Conservation (phyloP, 192 early-diverging fungal genomes). For the Diversispora epigaea region DNA sequence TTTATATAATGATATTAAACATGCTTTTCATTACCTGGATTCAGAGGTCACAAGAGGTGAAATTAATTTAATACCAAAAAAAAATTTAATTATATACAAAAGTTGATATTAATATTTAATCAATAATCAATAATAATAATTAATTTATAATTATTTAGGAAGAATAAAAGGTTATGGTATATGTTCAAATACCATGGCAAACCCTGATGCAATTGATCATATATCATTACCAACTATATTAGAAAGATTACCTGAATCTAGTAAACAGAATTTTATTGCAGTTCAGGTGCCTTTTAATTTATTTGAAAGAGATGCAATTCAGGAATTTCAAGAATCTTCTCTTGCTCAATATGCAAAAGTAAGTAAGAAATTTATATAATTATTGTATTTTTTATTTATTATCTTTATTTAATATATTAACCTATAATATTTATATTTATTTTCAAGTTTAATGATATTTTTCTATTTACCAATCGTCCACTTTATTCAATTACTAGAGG, state of each 20-base stretch:
- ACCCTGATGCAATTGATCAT: conserved; percentile 59
- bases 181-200: conserved; percentile 63
- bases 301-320: conserved; percentile 64
- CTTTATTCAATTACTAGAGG: conserved; percentile 63
- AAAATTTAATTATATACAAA: not conserved
- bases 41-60: conserved; percentile 52
- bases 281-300: conserved; percentile 75
- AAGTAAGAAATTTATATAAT: not conserved
- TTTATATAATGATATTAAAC: conserved; percentile 61
- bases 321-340: conserved; percentile 33
- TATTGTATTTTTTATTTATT: not conserved
- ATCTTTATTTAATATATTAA: not conserved
- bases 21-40: conserved; percentile 63
- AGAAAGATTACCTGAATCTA: conserved; percentile 33
- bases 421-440: not conserved
- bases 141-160: conserved; percentile 30
- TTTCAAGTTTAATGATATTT: conserved; percentile 54
- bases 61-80: not conserved
- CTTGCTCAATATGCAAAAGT: conserved; percentile 47
- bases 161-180: conserved; percentile 70
- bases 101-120: not conserved
- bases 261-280: conserved; percentile 54
- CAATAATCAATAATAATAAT: no score
- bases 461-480: conserved; percentile 70
- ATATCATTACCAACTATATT: conserved; percentile 56